Evolutionary conservation across 139 green algal species (phyloP).

Genomic region (Chlorokybus atmophyticus): DNA sequence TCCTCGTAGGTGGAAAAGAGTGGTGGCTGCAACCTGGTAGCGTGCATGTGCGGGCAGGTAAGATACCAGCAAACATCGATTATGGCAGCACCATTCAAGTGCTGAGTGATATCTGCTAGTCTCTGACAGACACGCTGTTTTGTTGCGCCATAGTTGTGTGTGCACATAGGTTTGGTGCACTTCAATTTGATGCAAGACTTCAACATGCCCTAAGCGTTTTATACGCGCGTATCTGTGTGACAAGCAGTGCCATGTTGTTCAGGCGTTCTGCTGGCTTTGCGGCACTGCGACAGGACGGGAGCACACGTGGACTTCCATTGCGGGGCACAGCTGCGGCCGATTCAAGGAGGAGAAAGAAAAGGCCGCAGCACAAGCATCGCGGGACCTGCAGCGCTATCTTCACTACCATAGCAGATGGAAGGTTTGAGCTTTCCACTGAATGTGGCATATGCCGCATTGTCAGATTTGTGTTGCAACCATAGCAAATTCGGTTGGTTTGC

Average conservation of each 20-base stretch:
- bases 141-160: too few species aligned
- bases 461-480: too few species aligned
- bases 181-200: too few species aligned
- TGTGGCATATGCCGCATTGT: too few species aligned
- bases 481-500: too few species aligned
- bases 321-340: conserved; percentile 64
- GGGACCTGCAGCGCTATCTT: conserved; percentile 73
- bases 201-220: too few species aligned
- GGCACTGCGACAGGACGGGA: conserved; percentile 51
- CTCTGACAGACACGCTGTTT: too few species aligned
- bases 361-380: conserved; percentile 40
- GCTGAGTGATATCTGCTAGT: neutral
- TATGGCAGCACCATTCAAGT: neutral
- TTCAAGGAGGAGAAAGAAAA: conserved; percentile 56
- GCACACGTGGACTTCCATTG: conserved; percentile 70
- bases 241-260: too few species aligned
- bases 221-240: neutral
- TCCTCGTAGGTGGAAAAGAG: conserved; percentile 92
- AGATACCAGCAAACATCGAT: neutral
- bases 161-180: too few species aligned
- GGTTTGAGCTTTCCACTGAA: too few species aligned
- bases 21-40: conserved; percentile 80
- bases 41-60: conserved; percentile 59
- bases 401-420: conserved; percentile 77
- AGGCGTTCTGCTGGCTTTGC: conserved; percentile 82